Base-by-base conservation (phyloP, 495 filamentous ascomycete genomes). In the Penicillium ochrochloron region DNA sequence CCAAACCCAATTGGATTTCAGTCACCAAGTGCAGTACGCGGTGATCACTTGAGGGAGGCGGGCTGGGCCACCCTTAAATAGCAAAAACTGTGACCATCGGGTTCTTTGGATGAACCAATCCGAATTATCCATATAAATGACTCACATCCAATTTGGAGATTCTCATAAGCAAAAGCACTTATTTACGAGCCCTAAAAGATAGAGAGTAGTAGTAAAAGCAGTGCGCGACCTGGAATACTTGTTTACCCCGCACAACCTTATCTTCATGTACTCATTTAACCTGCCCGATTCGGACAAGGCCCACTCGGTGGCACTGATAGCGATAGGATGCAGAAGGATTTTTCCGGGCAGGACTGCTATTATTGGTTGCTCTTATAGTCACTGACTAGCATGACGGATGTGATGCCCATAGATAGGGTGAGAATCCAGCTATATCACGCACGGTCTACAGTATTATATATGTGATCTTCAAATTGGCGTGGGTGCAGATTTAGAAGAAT, bases 171-270 rank as follows among this genome's bases (percentile, higher is more conserved):
- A 11, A 15, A 39, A 10, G 2, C 2, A 39, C 10, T 35, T 31
- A 31, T 31, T 35, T 4, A 35, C 11, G 5, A 11, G 34, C 10
- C 1, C 10, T 35, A 35, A 8, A 35, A 35, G 29, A 2, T 33
- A 33, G 5, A 33, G 3, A 33, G 31, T 9, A 9, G 5, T 3
- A 37, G 10, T 10, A 37, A 37, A 37, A 37, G 35, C 35, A 11
- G 12, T 6, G 37, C 37, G 15, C 37, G 37, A 17, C 23, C 25
- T 15, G 0, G 27, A 19, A 11, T 19, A 34, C 8, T 33, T 8
- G 33, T 23, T 57, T 55, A 66, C 64, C 64, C 64, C 64, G 64
- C 64, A 59, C 59, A 66, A 59, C 53, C 59, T 59, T 66, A 66
- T 66, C 64, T 59, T 0, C 10, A 35, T 19, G 31, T 66, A 33